phyloP scores from a whole-genome alignment of 768 basidiomycete genomes.

The Kondoa malvinella region DNA sequence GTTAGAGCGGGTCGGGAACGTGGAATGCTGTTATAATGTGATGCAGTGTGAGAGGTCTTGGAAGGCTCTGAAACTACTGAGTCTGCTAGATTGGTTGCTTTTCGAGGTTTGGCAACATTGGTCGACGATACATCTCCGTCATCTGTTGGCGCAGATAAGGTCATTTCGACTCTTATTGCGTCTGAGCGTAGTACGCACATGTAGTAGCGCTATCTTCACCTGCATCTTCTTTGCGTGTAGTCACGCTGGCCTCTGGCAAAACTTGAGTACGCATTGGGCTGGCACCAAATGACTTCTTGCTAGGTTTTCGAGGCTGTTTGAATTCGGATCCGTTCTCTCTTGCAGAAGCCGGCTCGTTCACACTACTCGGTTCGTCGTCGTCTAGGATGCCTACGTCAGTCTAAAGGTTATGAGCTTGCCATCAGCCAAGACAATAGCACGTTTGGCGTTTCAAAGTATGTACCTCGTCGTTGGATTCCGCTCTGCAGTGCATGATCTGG shows the following conservation, averaged over 20 bases:
- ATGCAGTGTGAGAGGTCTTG: not conserved
- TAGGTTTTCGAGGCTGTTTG: not conserved
- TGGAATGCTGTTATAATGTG: conserved; percentile 7
- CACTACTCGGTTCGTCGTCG: not conserved
- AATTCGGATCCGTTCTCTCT: not conserved
- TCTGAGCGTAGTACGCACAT: too few species aligned
- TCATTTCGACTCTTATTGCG: too few species aligned
- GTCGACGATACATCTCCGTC: not conserved
- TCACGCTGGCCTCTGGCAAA: not conserved
- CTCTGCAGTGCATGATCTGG: not conserved
- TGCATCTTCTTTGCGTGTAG: not conserved
- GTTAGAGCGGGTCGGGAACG: not conserved
- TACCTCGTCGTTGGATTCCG: not conserved
- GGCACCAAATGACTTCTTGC: not conserved
- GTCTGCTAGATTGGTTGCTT: not conserved
- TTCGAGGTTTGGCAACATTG: not conserved
- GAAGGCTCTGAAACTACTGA: not conserved
- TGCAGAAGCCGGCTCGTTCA: too few species aligned
- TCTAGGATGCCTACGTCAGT: conserved; percentile 3
- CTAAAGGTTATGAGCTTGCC: too few species aligned
- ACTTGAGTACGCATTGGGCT: not conserved
- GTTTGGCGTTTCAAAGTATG: too few species aligned
- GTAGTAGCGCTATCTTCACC: conserved; percentile 2
- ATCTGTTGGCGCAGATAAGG: too few species aligned
- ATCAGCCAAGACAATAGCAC: too few species aligned